phyloP scores from a whole-genome alignment of 2,329 filamentous ascomycete species.

The Penicillium sclerotiorum region DNA sequence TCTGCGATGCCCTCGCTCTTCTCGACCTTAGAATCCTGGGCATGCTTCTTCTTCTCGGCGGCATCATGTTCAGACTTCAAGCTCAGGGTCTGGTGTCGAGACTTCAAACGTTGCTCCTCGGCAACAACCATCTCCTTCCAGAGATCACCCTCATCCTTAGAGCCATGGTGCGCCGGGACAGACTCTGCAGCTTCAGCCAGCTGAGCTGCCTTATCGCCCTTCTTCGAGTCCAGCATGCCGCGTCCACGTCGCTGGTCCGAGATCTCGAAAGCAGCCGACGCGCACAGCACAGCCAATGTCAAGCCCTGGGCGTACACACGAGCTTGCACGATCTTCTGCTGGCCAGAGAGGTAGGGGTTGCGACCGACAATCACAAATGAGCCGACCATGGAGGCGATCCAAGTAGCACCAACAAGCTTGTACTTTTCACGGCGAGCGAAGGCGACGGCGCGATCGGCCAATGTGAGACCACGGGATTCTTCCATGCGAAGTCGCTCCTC shows the following conservation, averaged over 20 bases:
- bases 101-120: slow-evolving; percentile 50
- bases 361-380: slow-evolving; percentile 76
- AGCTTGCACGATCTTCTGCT: slow-evolving; percentile 91
- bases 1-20: slow-evolving; percentile 12
- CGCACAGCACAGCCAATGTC: slow-evolving; percentile 80
- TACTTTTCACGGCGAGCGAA: slow-evolving; percentile 84
- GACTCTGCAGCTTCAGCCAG: slow-evolving; percentile 77
- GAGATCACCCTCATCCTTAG: slow-evolving; percentile 78
- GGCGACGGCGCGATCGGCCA: slow-evolving; percentile 63
- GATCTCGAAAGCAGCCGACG: slow-evolving; percentile 80
- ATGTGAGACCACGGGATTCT: slow-evolving; percentile 58
- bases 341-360: slow-evolving; percentile 71
- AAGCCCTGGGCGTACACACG: slow-evolving; percentile 91
- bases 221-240: slow-evolving; percentile 48
- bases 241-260: slow-evolving; percentile 74
- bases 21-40: slow-evolving; percentile 21
- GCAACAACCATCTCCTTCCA: slow-evolving; percentile 68
- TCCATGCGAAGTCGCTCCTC: slow-evolving; percentile 60
- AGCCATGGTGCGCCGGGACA: slow-evolving; percentile 76
- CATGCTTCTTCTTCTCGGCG: slow-evolving; percentile 18
- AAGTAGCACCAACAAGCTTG: slow-evolving; percentile 78
- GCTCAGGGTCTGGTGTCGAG: slow-evolving; percentile 42
- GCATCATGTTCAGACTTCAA: slow-evolving; percentile 26
- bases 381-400: slow-evolving; percentile 77
- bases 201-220: slow-evolving; percentile 74